These are phyloP conservation scores for Zygoascus sp. DNA, from an alignment of 1,139 yeast genomes.

Conservation along the genomic window DNA sequence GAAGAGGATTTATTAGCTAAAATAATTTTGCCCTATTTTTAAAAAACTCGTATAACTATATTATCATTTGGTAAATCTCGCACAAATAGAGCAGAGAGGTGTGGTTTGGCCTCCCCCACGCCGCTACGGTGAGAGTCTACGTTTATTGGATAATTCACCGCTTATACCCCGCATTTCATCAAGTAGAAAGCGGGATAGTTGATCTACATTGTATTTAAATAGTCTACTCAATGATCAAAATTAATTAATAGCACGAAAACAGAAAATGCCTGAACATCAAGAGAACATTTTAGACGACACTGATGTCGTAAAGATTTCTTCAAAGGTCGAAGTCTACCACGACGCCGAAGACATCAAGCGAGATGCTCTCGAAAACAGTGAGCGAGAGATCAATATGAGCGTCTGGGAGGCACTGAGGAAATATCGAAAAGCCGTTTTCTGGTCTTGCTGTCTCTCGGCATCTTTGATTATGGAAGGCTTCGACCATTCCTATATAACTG, in stretches of 20 bases:
- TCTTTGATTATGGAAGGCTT: conserved; percentile 46
- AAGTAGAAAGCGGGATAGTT: no score
- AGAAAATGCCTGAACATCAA: conserved; percentile 1
- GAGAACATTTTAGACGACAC: not conserved
- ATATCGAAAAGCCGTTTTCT: conserved; percentile 37
- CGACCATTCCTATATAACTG: conserved; percentile 37
- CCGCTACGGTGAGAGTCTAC: not conserved
- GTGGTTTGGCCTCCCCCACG: not conserved
- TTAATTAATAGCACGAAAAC: not conserved
- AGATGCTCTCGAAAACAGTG: conserved; percentile 6
- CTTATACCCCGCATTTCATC: not conserved
- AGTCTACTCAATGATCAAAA: not conserved
- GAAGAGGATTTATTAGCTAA: no score
- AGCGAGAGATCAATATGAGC: conserved; percentile 38
- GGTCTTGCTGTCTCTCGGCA: conserved; percentile 41
- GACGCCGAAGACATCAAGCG: not conserved
- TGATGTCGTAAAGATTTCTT: not conserved
- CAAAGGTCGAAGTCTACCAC: not conserved
- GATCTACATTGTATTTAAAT: no score
- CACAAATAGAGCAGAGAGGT: no score
- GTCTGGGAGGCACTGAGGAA: conserved; percentile 40
- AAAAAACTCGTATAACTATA: no score
- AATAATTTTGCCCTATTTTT: no score
- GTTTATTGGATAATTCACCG: not conserved
- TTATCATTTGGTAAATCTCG: no score